Evolutionary conservation across 805 yeast species (phyloP).

Genomic region (Zygosaccharomyces gambellarensis): DNA sequence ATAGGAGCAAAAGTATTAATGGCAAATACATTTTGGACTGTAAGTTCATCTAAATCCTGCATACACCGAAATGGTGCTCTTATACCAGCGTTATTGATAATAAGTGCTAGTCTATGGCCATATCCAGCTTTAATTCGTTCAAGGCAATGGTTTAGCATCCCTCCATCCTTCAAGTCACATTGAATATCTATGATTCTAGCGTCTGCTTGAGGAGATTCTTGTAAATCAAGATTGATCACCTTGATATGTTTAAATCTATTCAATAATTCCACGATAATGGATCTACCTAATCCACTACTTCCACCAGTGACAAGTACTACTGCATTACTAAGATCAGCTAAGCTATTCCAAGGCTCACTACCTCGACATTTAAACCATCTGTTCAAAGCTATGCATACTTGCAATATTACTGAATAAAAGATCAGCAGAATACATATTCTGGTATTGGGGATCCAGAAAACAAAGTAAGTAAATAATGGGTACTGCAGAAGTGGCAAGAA

Average conservation of each 20-base stretch:
- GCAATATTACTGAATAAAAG: conserved; percentile 13
- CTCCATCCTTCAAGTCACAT: conserved; percentile 63
- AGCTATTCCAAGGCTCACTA: conserved; percentile 7
- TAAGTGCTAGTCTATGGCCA: conserved; percentile 51
- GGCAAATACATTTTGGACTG: conserved; percentile 52
- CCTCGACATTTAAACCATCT: conserved; percentile 9
- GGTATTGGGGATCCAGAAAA: conserved; percentile 4
- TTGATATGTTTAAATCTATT: conserved; percentile 19
- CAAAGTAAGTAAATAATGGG: conserved; percentile 16
- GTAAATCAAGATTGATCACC: conserved; percentile 28
- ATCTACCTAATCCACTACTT: conserved; percentile 36
- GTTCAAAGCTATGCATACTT: conserved; percentile 8
- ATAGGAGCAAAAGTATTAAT: conserved; percentile 66
- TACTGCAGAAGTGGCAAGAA: conserved; percentile 19
- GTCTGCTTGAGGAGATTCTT: conserved; percentile 5
- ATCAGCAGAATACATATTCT: background rate
- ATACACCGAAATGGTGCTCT: conserved; percentile 49
- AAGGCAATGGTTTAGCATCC: conserved; percentile 40
- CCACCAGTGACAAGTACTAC: conserved; percentile 38
- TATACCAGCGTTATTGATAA: conserved; percentile 83
- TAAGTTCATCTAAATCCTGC: conserved; percentile 45
- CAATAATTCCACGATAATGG: conserved; percentile 22
- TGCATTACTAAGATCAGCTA: conserved; percentile 5
- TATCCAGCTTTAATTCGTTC: conserved; percentile 39
- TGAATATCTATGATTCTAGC: conserved; percentile 41